These are phyloP conservation scores for Butyriboletus appendiculatus DNA, from an alignment of 1,284 basidiomycete species.

Conservation along the genomic window DNA sequence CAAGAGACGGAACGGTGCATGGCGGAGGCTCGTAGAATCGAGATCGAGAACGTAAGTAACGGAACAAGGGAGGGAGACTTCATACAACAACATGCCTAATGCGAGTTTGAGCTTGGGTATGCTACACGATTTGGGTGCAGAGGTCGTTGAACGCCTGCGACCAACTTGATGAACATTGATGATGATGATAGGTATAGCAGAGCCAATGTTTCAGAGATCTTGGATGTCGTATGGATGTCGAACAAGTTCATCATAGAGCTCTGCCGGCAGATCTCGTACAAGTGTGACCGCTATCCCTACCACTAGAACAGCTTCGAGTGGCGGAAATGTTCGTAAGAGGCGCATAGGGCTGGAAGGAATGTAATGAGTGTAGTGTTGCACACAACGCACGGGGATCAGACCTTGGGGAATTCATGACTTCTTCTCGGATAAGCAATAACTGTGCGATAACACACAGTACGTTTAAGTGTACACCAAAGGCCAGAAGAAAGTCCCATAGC, in stretches of 20 bases:
- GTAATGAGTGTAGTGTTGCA: conserved; percentile 10
- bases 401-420: conserved; percentile 86
- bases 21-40: neutral
- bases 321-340: conserved; percentile 91
- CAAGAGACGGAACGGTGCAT: neutral
- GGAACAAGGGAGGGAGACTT: neutral
- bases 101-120: conserved; percentile 9
- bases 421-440: conserved; percentile 84
- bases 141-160: conserved; percentile 9
- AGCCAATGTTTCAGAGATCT: conserved; percentile 21
- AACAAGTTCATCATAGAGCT: conserved; percentile 90
- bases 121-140: conserved; percentile 28
- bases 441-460: conserved; percentile 97
- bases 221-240: conserved; percentile 81
- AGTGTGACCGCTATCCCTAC: conserved; percentile 93
- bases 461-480: conserved; percentile 95
- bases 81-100: conserved; percentile 16
- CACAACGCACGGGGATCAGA: conserved; percentile 37
- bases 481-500: conserved; percentile 96
- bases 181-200: neutral
- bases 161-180: conserved; percentile 5
- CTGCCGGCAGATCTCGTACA: conserved; percentile 85
- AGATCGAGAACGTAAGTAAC: neutral
- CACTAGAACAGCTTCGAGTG: conserved; percentile 83
- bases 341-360: conserved; percentile 82